Conservation (phyloP, 2,329 filamentous ascomycete genomes). For the Colletotrichum shisoi region DNA sequence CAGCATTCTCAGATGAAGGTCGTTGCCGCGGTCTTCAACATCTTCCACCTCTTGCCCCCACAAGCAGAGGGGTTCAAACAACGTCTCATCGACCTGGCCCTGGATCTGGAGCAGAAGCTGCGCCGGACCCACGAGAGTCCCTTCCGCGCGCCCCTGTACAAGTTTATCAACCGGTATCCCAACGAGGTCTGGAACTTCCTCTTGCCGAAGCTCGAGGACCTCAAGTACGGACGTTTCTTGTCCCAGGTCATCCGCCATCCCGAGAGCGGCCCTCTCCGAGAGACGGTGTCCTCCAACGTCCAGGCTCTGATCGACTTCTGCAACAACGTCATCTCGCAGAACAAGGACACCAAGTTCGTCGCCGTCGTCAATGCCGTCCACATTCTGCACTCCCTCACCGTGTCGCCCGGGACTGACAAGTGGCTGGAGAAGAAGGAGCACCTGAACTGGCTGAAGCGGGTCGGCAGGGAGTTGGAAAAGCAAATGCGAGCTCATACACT, state of each 20-base stretch:
- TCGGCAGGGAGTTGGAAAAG: slow-evolving; percentile 80
- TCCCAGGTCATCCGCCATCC: slow-evolving; percentile 82
- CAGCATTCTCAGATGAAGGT: slow-evolving; percentile 93
- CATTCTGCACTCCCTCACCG: slow-evolving; percentile 79
- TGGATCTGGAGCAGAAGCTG: slow-evolving; percentile 85
- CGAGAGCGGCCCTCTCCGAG: slow-evolving; percentile 76
- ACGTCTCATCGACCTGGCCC: slow-evolving; percentile 85
- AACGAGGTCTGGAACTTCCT: slow-evolving; percentile 86
- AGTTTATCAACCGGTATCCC: slow-evolving; percentile 92
- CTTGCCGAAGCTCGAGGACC: slow-evolving; percentile 78
- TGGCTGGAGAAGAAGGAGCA: slow-evolving; percentile 77
- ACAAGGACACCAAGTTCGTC: slow-evolving; percentile 72
- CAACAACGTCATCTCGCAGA: slow-evolving; percentile 68
- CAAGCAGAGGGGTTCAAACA: slow-evolving; percentile 92
- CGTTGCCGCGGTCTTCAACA: slow-evolving; percentile 91
- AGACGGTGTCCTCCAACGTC: slow-evolving; percentile 76
- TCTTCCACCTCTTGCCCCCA: slow-evolving; percentile 93
- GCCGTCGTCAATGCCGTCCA: slow-evolving; percentile 89
- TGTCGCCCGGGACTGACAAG: slow-evolving; percentile 67
- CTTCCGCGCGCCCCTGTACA: slow-evolving; percentile 88
- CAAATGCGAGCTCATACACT: slow-evolving; percentile 76
- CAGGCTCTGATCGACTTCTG: slow-evolving; percentile 74
- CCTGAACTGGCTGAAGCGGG: slow-evolving; percentile 66
- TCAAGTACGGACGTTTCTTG: slow-evolving; percentile 88
- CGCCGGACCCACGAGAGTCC: slow-evolving; percentile 89